phyloP scores from a whole-genome alignment of 1,284 basidiomycete genomes.

The Polyporus tsugae region DNA sequence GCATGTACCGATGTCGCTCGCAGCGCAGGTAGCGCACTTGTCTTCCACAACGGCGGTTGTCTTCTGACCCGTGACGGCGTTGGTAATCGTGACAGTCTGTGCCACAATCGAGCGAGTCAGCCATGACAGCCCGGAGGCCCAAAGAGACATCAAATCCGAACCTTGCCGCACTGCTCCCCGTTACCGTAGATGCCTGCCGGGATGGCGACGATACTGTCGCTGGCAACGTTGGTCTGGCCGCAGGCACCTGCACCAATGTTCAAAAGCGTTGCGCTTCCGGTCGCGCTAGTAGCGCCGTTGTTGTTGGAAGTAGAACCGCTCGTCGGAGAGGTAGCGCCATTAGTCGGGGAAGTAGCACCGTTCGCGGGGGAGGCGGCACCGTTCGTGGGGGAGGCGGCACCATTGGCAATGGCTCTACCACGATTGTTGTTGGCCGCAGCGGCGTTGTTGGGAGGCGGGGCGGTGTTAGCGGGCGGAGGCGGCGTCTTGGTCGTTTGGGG shows the following conservation, averaged over 20 bases:
- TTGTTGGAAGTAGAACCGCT: not conserved
- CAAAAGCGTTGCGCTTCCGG: constrained; percentile 44
- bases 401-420: too few species aligned
- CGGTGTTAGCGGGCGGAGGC: not conserved
- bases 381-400: too few species aligned
- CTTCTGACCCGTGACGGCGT: constrained; percentile 29
- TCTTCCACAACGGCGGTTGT: constrained; percentile 30
- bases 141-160: constrained; percentile 8
- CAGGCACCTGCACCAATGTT: constrained; percentile 47
- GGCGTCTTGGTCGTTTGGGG: too few species aligned
- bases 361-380: not conserved
- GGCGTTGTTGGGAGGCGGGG: not conserved
- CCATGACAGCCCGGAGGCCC: not conserved
- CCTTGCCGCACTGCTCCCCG: constrained; percentile 30
- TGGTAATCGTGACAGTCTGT: constrained; percentile 30
- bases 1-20: constrained; percentile 30
- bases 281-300: not conserved
- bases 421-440: not conserved
- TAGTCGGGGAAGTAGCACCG: not conserved
- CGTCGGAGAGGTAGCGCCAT: not conserved
- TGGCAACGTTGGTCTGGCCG: constrained; percentile 43
- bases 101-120: not conserved
- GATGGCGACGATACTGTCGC: constrained; percentile 47
- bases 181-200: constrained; percentile 28
- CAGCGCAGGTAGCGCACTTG: constrained; percentile 30